phyloP scores from a whole-genome alignment of 352 stramenopile genomes.

The Globisporangium solare region DNA sequence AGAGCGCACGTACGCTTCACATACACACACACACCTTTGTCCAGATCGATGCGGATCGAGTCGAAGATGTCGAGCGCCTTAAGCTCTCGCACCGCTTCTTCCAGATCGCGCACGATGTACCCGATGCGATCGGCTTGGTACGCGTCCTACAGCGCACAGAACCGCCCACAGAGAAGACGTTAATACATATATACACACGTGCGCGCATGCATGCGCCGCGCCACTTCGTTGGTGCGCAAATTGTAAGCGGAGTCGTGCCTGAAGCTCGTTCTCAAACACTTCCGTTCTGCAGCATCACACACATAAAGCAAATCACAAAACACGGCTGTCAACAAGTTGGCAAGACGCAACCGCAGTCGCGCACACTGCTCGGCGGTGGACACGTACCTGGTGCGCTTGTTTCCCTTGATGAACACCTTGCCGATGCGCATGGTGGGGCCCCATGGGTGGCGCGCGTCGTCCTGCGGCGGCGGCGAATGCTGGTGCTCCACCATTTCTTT shows the following conservation, averaged over 20 bases:
- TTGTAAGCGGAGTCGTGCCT: constrained; percentile 29
- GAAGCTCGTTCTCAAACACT: constrained; percentile 85
- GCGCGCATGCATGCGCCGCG: background rate
- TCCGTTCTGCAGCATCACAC: constrained; percentile 37
- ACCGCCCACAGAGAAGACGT: background rate
- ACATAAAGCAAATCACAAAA: background rate
- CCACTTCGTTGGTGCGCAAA: too few species aligned
- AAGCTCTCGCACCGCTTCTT: constrained; percentile 60
- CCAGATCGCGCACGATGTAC: constrained; percentile 50
- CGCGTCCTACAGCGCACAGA: constrained; percentile 26
- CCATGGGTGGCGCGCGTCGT: constrained; percentile 56
- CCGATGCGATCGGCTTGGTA: constrained; percentile 69
- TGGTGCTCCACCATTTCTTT: constrained; percentile 11
- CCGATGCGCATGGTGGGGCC: constrained; percentile 74
- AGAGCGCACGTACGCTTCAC: background rate
- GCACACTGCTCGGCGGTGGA: too few species aligned
- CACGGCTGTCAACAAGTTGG: background rate
- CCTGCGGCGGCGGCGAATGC: constrained; percentile 4
- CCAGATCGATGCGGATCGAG: constrained; percentile 74
- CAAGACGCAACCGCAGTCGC: too few species aligned
- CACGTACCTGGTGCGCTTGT: constrained; percentile 84
- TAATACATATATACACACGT: too few species aligned
- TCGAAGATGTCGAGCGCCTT: constrained; percentile 83
- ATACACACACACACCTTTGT: constrained; percentile 43
- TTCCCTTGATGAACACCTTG: constrained; percentile 86